Conservation (phyloP, 164 flowering plant species). For the Dillenia turbinata region DNA sequence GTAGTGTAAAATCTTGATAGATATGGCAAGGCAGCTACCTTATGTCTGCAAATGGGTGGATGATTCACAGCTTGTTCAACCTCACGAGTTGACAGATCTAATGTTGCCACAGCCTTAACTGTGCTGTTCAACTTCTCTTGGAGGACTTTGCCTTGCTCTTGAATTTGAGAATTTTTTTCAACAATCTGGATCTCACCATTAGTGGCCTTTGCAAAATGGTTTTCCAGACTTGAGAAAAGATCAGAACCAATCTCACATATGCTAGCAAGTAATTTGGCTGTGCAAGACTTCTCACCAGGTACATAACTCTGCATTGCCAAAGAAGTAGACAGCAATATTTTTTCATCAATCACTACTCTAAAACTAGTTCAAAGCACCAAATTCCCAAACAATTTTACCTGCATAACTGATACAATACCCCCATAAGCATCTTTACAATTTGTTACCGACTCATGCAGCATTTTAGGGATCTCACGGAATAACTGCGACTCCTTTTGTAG, state of each 20-base stretch:
- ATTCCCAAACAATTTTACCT: conserved; percentile 32
- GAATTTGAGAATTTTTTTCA: conserved; percentile 25
- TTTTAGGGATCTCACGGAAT: conserved; percentile 49
- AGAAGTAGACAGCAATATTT: conserved; percentile 3
- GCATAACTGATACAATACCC: conserved; percentile 46
- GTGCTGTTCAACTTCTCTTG: conserved; percentile 39
- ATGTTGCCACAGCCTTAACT: conserved; percentile 33
- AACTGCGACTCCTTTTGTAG: conserved; percentile 53
- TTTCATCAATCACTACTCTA: background rate
- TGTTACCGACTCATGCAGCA: conserved; percentile 47
- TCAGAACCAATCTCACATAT: conserved; percentile 51
- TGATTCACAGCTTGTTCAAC: conserved; percentile 13
- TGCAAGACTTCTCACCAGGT: conserved; percentile 39
- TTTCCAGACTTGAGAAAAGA: conserved; percentile 69
- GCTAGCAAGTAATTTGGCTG: conserved; percentile 48
- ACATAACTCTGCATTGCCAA: conserved; percentile 39
- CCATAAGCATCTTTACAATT: conserved; percentile 56
- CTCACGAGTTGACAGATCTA: conserved; percentile 24
- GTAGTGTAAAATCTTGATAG: conserved; percentile 31
- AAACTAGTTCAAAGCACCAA: conserved; percentile 1
- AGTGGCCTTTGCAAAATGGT: conserved; percentile 32
- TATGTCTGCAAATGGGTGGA: conserved; percentile 20
- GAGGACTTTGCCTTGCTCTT: conserved; percentile 43
- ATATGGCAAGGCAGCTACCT: conserved; percentile 69
- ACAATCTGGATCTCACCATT: conserved; percentile 19